Base-by-base conservation (phyloP, 2,329 filamentous ascomycete species). In the Colletotrichum cereale region DNA sequence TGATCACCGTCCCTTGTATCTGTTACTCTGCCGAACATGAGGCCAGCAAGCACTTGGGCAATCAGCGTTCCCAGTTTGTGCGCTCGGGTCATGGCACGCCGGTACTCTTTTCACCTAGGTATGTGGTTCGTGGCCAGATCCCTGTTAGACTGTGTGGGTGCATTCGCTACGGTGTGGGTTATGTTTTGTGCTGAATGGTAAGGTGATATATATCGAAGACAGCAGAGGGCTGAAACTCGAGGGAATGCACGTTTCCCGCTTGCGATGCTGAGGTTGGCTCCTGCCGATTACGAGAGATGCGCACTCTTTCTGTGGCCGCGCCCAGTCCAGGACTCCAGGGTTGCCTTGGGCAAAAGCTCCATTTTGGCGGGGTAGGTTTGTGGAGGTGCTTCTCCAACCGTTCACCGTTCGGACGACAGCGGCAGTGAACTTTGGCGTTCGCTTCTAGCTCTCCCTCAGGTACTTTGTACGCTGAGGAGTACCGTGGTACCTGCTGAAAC, bases 321-420 rank as follows among this genome's bases (percentile, higher is more conserved):
- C 26, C 26, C 29, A 26, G 40, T 26, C 52, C 64, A 56, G 48
- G 52, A 58, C 44, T n/a, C 38, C 52, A 62, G 40, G 52, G 57
- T 53, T 53, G 67, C 26, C 57, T 63, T 52, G 24, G 60, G 58
- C 65, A 14, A 66, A 55, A 52, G 61, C 47, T 36, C 38, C 50
- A 5, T 68, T 68, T 47, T 68, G 58, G 68, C 68, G 68, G 68
- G 65, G 68, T 71, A 71, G 52, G 65, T 63, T 71, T 71, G 50
- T 58, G 68, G 67, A 50, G 60, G 64, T 47, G 44, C 11, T 62
- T 66, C 67, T 57, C 68, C 55, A 71, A 62, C 57, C 34, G 58
- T 68, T 62, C 65, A 44, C 68, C 52, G 65, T 71, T 71, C 68
- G 68, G 68, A 71, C 68, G 68, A 71, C 64, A 47, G 63, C 55